phyloP scores from a whole-genome alignment of 495 filamentous ascomycete species.

The Lasiosphaeria hispida region DNA sequence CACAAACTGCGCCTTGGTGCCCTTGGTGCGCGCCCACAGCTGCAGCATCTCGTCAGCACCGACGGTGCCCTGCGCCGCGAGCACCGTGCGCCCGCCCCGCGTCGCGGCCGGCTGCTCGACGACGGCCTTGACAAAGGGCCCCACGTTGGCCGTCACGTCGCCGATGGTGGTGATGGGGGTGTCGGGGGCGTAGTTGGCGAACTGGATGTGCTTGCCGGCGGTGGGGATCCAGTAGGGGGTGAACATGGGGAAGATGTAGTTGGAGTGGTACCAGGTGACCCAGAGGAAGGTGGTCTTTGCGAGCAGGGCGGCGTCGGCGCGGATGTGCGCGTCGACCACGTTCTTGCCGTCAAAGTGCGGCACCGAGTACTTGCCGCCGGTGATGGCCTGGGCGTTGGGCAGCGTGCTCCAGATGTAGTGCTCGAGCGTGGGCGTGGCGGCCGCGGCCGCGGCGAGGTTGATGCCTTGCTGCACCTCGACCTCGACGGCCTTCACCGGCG shows the following conservation, averaged over 20 bases:
- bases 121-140: slow-evolving; percentile 38
- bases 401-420: slow-evolving; percentile 53
- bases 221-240: slow-evolving; percentile 29
- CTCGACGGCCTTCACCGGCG: slow-evolving; percentile 38
- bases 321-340: slow-evolving; percentile 38
- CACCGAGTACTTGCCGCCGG: slow-evolving; percentile 28
- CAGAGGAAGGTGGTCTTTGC: slow-evolving; percentile 43
- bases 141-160: slow-evolving; percentile 38
- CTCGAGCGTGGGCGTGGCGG: slow-evolving; percentile 38
- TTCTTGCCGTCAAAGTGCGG: slow-evolving; percentile 45
- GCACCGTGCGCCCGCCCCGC: slow-evolving; percentile 30
- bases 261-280: slow-evolving; percentile 35
- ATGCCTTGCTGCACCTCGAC: slow-evolving; percentile 56
- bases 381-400: slow-evolving; percentile 24
- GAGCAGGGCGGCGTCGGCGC: slow-evolving; percentile 19
- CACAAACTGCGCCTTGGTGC: slow-evolving; percentile 27
- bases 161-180: slow-evolving; percentile 40
- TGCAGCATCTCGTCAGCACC: slow-evolving; percentile 37
- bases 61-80: slow-evolving; percentile 25
- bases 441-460: slow-evolving; percentile 54
- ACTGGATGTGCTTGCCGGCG: slow-evolving; percentile 34
- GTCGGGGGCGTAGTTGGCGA: slow-evolving; percentile 27
- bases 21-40: slow-evolving; percentile 35
- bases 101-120: slow-evolving; percentile 37
- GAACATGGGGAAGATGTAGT: slow-evolving; percentile 33